Conservation (phyloP, 2,329 filamentous ascomycete species). For the Fusarium sp. region DNA sequence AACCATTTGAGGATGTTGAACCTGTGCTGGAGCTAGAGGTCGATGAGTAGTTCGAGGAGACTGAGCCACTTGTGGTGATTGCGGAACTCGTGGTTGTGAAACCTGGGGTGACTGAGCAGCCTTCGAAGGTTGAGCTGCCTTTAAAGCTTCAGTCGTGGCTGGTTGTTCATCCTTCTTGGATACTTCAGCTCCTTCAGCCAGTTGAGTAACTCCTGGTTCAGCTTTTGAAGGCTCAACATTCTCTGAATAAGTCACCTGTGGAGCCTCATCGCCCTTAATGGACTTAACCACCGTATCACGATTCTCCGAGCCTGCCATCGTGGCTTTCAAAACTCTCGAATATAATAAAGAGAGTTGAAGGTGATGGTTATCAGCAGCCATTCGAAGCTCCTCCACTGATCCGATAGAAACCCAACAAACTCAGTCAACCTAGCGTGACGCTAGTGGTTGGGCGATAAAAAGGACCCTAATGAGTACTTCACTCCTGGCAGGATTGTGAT, state of each 20-base stretch:
- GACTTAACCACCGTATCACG: not conserved
- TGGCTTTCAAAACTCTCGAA: not conserved
- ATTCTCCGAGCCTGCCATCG: not conserved
- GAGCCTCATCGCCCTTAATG: not conserved
- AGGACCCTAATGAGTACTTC: not conserved
- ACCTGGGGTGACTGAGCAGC: not conserved
- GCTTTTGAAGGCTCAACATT: not conserved
- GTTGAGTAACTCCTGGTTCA: not conserved
- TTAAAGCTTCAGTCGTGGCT: not conserved
- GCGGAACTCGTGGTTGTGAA: not conserved
- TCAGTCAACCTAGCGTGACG: constrained; percentile 4
- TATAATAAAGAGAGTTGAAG: not conserved
- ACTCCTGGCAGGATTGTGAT: fast-evolving
- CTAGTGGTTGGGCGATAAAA: not conserved
- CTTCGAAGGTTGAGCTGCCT: not conserved
- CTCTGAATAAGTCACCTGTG: not conserved
- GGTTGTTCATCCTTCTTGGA: not conserved
- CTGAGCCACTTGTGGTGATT: not conserved
- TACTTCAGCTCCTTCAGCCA: not conserved
- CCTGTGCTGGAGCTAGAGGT: not conserved
- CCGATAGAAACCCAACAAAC: constrained; percentile 6
- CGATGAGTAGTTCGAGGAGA: not conserved
- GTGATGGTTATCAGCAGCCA: not conserved
- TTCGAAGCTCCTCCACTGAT: not conserved
- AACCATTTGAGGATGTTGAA: constrained; percentile 2